phyloP scores from a whole-genome alignment of 2,329 filamentous ascomycete species.

The Dothideomycetes sp. region DNA sequence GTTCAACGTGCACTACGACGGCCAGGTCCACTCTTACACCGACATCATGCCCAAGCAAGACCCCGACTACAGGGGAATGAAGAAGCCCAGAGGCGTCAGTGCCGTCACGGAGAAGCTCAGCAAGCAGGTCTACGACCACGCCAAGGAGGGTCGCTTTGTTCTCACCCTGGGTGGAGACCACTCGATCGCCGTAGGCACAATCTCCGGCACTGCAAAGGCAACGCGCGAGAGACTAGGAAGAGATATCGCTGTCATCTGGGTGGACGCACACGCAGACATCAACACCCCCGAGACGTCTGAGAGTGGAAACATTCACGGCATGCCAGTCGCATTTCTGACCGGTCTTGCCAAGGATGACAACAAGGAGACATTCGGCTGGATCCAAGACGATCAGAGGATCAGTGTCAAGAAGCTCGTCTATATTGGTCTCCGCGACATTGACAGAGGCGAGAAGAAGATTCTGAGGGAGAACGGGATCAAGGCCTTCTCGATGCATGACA shows the following conservation, averaged over 20 bases:
- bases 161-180: slow-evolving; percentile 94
- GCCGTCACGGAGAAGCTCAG: slow-evolving; percentile 72
- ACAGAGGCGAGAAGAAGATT: slow-evolving; percentile 86
- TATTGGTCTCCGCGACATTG: slow-evolving; percentile 88
- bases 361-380: slow-evolving; percentile 81
- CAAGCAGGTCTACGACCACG: slow-evolving; percentile 79
- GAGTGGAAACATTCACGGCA: slow-evolving; percentile 93
- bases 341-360: slow-evolving; percentile 68
- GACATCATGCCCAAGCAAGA: slow-evolving; percentile 62
- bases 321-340: slow-evolving; percentile 89
- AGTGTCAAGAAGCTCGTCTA: slow-evolving; percentile 85
- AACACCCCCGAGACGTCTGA: slow-evolving; percentile 86
- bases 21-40: slow-evolving; percentile 69
- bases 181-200: slow-evolving; percentile 87
- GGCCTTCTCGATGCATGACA: slow-evolving; percentile 97
- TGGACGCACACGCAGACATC: slow-evolving; percentile 96
- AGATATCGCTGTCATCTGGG: slow-evolving; percentile 95
- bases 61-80: slow-evolving; percentile 82
- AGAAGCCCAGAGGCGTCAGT: slow-evolving; percentile 78
- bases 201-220: slow-evolving; percentile 78
- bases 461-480: slow-evolving; percentile 81
- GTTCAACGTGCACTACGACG: slow-evolving; percentile 79
- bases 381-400: slow-evolving; percentile 59
- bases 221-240: slow-evolving; percentile 69
- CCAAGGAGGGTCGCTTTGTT: slow-evolving; percentile 71